Evolutionary conservation across 208 protist species (phyloP).

Genomic region (Trypanosomatidae sp.): DNA sequence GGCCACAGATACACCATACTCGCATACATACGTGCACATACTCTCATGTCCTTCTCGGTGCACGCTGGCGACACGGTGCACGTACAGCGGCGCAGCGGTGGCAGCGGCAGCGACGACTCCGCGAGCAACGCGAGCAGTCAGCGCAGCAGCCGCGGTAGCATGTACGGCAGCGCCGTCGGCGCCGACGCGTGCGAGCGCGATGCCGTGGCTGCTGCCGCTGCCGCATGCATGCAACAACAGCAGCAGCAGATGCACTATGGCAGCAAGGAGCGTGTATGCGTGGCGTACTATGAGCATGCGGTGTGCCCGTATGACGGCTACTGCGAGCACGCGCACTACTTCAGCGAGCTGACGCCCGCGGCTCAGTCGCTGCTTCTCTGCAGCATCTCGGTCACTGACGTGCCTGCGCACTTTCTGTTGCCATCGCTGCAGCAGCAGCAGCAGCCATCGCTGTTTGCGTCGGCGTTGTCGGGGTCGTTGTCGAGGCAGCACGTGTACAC

Average conservation of each 20-base stretch:
- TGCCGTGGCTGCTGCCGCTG: not conserved
- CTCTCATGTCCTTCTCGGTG: no score
- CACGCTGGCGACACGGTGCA: no score
- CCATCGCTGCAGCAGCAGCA: not conserved
- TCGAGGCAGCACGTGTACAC: no score
- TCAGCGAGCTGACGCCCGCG: slow-evolving; percentile 27
- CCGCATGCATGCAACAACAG: not conserved
- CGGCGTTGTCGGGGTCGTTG: no score
- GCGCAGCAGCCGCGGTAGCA: not conserved
- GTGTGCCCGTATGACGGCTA: slow-evolving; percentile 34
- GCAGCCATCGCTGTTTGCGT: no score
- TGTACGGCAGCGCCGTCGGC: slow-evolving; percentile 2
- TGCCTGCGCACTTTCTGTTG: slow-evolving; percentile 48
- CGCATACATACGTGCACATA: no score
- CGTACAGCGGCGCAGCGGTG: no score
- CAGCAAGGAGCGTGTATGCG: slow-evolving; percentile 54
- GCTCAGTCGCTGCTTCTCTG: slow-evolving; percentile 44
- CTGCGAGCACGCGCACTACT: slow-evolving; percentile 66
- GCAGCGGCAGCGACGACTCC: no score
- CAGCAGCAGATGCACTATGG: not conserved
- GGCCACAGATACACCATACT: no score
- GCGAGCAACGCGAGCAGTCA: slow-evolving; percentile 15
- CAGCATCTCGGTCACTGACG: slow-evolving; percentile 28
- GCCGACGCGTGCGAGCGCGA: slow-evolving; percentile 1
- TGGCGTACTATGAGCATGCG: slow-evolving; percentile 51